Evolutionary conservation across 257 asterid species (phyloP).

Genomic region (Rauvolfia tetraphylla): DNA sequence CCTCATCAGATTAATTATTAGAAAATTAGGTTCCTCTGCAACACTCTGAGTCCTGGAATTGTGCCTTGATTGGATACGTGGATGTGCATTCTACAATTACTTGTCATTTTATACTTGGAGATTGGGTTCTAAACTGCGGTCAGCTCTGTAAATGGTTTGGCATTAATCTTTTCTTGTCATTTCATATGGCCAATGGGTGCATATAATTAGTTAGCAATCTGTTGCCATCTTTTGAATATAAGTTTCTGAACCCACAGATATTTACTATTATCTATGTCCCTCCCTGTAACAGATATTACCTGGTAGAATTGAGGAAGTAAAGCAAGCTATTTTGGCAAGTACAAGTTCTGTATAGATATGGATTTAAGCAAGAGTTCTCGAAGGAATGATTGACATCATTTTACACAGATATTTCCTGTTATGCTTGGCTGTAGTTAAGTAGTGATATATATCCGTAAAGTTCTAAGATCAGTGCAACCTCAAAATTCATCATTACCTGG

Average conservation of each 20-base stretch:
- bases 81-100: neutral
- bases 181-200: neutral
- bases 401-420: neutral
- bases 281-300: neutral
- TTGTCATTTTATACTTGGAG: neutral
- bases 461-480: neutral
- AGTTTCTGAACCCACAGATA: neutral
- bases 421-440: neutral
- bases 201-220: neutral
- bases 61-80: neutral
- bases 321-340: neutral
- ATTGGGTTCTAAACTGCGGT: neutral
- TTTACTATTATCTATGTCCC: neutral
- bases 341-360: neutral
- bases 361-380: neutral
- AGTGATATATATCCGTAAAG: neutral
- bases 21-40: neutral
- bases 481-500: neutral
- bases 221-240: neutral
- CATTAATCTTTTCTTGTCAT: neutral
- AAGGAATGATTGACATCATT: neutral
- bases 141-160: neutral
- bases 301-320: neutral
- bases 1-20: neutral
- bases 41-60: neutral